Conservation (phyloP, 2,329 filamentous ascomycete genomes). For the Triangularia setosa region DNA sequence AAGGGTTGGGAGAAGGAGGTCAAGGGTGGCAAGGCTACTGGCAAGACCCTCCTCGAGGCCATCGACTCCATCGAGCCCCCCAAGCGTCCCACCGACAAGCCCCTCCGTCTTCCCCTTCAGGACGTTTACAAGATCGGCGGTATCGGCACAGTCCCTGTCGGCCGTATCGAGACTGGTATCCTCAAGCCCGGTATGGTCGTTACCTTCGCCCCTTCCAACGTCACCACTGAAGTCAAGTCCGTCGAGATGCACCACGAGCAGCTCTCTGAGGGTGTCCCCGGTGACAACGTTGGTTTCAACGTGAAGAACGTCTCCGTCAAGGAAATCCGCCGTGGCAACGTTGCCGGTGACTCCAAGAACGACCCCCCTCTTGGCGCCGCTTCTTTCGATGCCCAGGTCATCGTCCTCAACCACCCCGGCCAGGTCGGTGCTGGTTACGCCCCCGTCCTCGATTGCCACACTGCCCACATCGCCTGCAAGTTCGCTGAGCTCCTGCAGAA, state of each 20-base stretch:
- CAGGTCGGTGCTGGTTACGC: conserved; percentile 99
- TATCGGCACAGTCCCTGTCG: conserved; percentile 99
- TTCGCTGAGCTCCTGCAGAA: conserved; percentile 99
- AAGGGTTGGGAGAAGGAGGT: conserved; percentile 99
- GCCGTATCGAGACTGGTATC: conserved; percentile 99
- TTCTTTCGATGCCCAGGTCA: conserved; percentile 99
- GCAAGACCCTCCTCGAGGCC: conserved; percentile 99
- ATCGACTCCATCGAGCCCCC: conserved; percentile 95
- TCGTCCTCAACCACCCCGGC: conserved; percentile 99
- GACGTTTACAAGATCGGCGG: conserved; percentile 99
- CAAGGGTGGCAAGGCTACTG: conserved; percentile 78
- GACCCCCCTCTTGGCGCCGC: conserved; percentile 86
- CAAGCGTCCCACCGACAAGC: conserved; percentile 94
- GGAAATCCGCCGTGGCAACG: conserved; percentile 99
- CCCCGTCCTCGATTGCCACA: conserved; percentile 99
- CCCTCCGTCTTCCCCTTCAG: conserved; percentile 99
- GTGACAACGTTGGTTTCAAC: conserved; percentile 99
- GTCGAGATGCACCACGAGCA: conserved; percentile 99
- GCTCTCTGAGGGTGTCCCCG: conserved; percentile 88
- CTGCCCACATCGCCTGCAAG: conserved; percentile 99
- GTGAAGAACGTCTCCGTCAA: conserved; percentile 99
- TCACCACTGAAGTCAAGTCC: conserved; percentile 99
- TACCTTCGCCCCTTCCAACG: conserved; percentile 96
- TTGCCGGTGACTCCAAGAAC: conserved; percentile 99
- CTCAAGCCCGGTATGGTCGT: conserved; percentile 92